Percentiles rank a stretch among this genome's conserved stretches.
phyloP scores from a whole-genome alignment of 75 land plant genomes.

The Cunninghamia lanceolata region DNA sequence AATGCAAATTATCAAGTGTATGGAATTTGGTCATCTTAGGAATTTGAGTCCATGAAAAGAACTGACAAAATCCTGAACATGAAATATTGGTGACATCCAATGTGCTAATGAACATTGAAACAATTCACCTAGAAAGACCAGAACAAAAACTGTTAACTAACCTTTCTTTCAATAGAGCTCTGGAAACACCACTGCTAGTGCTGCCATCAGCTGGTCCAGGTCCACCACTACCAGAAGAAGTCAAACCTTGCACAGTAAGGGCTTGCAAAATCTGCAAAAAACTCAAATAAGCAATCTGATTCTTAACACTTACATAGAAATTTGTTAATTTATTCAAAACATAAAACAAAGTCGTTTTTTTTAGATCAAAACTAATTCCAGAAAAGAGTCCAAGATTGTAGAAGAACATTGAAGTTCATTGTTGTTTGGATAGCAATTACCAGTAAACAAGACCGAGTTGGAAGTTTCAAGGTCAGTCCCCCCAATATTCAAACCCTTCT shows the following conservation, averaged over 20 bases:
- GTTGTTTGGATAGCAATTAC: neutral
- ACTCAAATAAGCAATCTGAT: neutral
- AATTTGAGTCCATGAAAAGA: neutral
- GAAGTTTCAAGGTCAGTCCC: neutral
- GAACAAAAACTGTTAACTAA: constrained; percentile 11
- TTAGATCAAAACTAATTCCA: neutral
- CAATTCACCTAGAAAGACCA: neutral
- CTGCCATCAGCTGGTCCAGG: constrained; percentile 40
- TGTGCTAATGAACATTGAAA: neutral
- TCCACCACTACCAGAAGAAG: constrained; percentile 65
- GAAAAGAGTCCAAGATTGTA: neutral
- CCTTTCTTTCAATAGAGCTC: constrained; percentile 79
- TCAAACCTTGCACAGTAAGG: constrained; percentile 73
- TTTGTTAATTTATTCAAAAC: neutral
- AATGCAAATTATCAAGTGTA: neutral
- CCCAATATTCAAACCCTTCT: neutral
- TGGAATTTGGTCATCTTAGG: neutral
- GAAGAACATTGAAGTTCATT: neutral
- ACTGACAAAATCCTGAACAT: neutral
- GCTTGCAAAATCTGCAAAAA: constrained; percentile 65
- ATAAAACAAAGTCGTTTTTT: neutral
- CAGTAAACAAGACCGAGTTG: neutral
- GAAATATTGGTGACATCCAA: neutral
- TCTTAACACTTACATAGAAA: neutral
- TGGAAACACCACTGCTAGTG: constrained; percentile 77